Evolutionary conservation across 2,329 filamentous ascomycete genomes (phyloP), one percentile per base, ranked within the genome.

Genomic region (Fusarium sp.): DNA sequence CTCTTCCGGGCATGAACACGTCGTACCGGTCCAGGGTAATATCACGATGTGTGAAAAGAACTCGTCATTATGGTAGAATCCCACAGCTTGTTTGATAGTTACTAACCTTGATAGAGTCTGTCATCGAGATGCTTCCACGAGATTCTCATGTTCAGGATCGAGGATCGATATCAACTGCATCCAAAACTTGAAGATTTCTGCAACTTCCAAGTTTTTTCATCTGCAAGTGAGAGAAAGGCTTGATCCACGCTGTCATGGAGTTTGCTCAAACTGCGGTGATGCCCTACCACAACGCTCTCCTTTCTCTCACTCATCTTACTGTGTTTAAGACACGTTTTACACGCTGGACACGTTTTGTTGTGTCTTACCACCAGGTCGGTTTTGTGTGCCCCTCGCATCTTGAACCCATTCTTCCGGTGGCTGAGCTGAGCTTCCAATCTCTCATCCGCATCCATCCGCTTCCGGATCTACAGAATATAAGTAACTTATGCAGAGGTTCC

Each of bases 201-300:
- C 30, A 62, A 49, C 25, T 50, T 66, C 40, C 55, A 66, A 62
- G 59, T 16, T 45, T 64, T 64, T 40, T 32, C 16, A 34, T 16
- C 55, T 67, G 63, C 55, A 66, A 45, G 62, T 52, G 22, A 42
- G 27, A 51, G 60, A 42, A 30, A 30, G 29, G 34, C 22, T 44
- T 47, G 18, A 52, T 49, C 57, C 64, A 52, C 57, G 22, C 38
- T 62, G 63, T 62, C 49, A 62, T 66, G 45, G 63, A 66, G 29
- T 30, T 50, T 25, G 29, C 22, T 50, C 14, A 11, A 16, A 15
- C 8, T 27, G n/a, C 11, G 15, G 30, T 24, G 20, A 51, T 44
- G 34, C 29, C 46, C 46, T 29, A 25, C 16, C 54, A n/a, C 54
- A 53, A 45, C 54, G 20, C 20, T 14, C n/a, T n/a, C 27, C 18